Evolutionary conservation across 148 eudicot species (phyloP).

Genomic region (Pouteria glomerata): DNA sequence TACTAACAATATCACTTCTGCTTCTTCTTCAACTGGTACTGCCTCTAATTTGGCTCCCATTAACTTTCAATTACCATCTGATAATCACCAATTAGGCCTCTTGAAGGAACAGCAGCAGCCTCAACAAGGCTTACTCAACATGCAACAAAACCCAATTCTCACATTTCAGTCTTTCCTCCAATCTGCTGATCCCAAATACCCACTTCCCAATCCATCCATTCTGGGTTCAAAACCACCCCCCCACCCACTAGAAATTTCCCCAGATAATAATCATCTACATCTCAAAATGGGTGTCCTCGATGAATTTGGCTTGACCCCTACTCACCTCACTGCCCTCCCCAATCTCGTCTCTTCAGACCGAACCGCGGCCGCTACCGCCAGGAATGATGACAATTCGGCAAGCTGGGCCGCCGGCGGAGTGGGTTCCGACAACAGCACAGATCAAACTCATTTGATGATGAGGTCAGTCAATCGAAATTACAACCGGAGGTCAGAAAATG

Average conservation of each 20-base stretch:
- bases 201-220: neutral
- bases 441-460: neutral
- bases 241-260: constrained; percentile 1
- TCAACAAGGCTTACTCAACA: neutral
- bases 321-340: constrained; percentile 8
- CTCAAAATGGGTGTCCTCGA: constrained; percentile 11
- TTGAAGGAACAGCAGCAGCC: too few species aligned
- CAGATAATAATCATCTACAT: constrained; percentile 10
- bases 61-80: neutral
- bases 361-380: neutral
- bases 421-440: neutral
- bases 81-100: neutral
- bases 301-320: constrained; percentile 8
- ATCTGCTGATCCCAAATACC: constrained; percentile 5
- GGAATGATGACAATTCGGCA: neutral
- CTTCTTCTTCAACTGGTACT: neutral
- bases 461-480: constrained; percentile 18
- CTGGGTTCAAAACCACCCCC: constrained; percentile 11
- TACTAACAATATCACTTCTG: neutral
- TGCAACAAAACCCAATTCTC: constrained; percentile 16
- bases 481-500: constrained; percentile 17
- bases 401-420: constrained; percentile 10
- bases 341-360: constrained; percentile 16
- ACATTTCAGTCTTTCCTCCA: constrained; percentile 29
- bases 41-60: neutral